Evolutionary conservation across 2,329 filamentous ascomycete species (phyloP), one percentile per base, ranked within the genome.

Genomic region (Microcyclospora tardicrescens): DNA sequence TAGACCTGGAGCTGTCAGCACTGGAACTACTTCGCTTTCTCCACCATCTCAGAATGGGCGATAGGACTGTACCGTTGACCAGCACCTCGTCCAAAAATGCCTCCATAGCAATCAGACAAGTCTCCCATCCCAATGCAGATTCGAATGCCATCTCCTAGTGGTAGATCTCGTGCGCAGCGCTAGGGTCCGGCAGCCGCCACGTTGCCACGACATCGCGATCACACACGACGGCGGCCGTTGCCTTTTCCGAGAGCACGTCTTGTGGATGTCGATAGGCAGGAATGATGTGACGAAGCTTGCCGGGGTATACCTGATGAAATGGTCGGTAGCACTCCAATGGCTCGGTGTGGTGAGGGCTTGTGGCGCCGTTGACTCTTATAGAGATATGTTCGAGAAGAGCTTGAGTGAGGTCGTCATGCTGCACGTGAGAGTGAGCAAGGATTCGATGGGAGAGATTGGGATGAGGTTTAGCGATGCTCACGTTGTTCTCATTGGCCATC

Each of bases 111-210:
- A 48, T 37, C 6, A 40, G 39, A 24, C 49, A 33, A 10, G 50
- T 53, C 39, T 50, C 47, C 15, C 42, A 35, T 15, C 40, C 47
- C 19, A 54, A 28, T 13, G 49, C 51, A 14, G 40, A 34, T 30
- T 48, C 48, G 37, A 54, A 54, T 6, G 43, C 44, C 41, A 48
- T 48, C 33, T 54, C 51, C 50, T 44, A 54, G 39, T 48, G 47
- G 35, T 43, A 53, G 10, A 53, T 37, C 42, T 54, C 47, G 16
- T 49, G 47, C 16, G 45, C 50, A 15, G 42, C 38, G 29, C 38
- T 28, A 5, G 37, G 16, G 13, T 37, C 37, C 10, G 47, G 47
- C 12, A 54, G 28, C 5, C 47, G 37, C 51, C 51, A 54, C 1
- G 45, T 49, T 6, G 42, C 47, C 9, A 50, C 43, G 14, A 52